Evolutionary conservation across 2,329 filamentous ascomycete species (phyloP), one percentile per base, ranked within the genome.

Genomic region (Didymella segeticola): DNA sequence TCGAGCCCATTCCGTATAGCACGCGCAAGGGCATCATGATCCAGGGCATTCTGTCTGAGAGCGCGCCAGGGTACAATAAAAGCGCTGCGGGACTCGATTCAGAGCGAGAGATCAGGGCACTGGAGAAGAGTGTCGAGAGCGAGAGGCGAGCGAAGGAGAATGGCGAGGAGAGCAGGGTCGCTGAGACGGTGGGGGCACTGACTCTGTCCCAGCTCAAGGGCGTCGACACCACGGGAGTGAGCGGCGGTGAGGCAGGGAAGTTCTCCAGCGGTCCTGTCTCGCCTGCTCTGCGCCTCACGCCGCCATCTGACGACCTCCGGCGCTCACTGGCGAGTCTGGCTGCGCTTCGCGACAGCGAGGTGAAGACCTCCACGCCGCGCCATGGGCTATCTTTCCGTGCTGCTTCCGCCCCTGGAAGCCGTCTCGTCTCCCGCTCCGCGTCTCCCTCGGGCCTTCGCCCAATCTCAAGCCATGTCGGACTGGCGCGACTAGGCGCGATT

Each of bases 331-430:
- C 17, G 6, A 22, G 22, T 3, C 22, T 42, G 22, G 5, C 30
- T 3, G 25, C 12, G 14, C 30, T 36, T 10, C 46, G 46, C 29
- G 23, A 42, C 7, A 17, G 3, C 10, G 22, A 15, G 22, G 15
- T 12, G 29, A 29, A 12, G 11, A n/a, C 42, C 20, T 68, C 57
- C 56, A 67, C 56, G 3, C 66, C 66, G 2, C 59, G 66, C 30
- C 53, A 62, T 33, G 58, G 61, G 17, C 60, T 59, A 5, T 43
- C 55, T 2, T 67, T 52, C 43, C 62, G 69, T n/a, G 60, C 68
- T 2, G 56, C 55, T 31, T 70, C 66, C 0, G 68, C 68, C 0
- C 69, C 69, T 4, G 66, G 56, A 8, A 66, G 63, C 10, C 57
- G 62, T 5, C 43, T 58, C 6, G 57, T 29, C 1, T 66, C 60